phyloP scores from a whole-genome alignment of 306 rosid species.

The Styphnolobium japonicum region DNA sequence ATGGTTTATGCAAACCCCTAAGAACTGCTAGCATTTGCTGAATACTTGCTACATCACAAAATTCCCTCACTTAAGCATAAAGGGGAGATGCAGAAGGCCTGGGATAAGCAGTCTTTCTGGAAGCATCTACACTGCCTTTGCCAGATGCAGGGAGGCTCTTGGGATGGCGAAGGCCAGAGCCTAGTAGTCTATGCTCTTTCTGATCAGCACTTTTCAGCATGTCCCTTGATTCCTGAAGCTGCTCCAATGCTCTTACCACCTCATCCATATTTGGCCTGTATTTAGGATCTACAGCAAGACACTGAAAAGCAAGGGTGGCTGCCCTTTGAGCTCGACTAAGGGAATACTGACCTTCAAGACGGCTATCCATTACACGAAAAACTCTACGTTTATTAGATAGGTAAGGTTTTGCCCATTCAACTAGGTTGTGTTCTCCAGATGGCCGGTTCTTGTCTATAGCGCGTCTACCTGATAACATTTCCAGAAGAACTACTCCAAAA shows the following conservation, averaged over 20 bases:
- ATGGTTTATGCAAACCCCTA: conserved; percentile 6
- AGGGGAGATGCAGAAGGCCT: conserved; percentile 58
- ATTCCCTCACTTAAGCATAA: conserved; percentile 18
- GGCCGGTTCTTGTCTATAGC: conserved; percentile 80
- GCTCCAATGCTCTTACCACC: conserved; percentile 56
- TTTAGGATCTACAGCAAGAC: conserved; percentile 58
- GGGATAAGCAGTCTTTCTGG: conserved; percentile 39
- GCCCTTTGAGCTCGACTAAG: conserved; percentile 54
- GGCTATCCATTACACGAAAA: conserved; percentile 58
- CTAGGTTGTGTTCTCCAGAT: conserved; percentile 75
- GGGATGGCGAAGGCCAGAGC: conserved; percentile 4
- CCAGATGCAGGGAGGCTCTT: conserved; percentile 15
- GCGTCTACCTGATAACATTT: conserved; percentile 69
- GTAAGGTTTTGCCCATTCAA: conserved; percentile 87
- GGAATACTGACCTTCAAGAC: conserved; percentile 66
- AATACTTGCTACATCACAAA: not conserved
- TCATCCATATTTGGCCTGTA: conserved; percentile 66
- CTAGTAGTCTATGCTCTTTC: conserved; percentile 17
- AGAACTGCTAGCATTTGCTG: not conserved
- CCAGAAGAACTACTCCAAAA: conserved; percentile 87
- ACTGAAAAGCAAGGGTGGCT: conserved; percentile 58
- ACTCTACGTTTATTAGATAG: conserved; percentile 51
- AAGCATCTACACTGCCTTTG: conserved; percentile 13
- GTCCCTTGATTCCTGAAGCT: conserved; percentile 51
- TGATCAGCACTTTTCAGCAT: not conserved